phyloP scores from a whole-genome alignment of 495 filamentous ascomycete genomes.

The Trichocladium uniseriatum region DNA sequence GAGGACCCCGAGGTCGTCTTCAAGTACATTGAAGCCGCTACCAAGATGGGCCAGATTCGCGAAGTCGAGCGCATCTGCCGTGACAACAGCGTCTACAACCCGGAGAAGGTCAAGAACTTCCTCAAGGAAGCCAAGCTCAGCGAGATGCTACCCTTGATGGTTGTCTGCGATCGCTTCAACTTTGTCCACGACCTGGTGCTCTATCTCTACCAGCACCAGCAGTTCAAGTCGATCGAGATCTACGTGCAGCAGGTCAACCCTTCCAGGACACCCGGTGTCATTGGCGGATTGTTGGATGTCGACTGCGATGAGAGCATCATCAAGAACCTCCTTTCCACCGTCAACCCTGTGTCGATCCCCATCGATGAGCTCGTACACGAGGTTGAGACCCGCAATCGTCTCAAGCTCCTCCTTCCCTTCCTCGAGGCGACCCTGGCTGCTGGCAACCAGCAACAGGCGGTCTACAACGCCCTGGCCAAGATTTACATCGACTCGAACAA shows the following conservation, averaged over 20 bases:
- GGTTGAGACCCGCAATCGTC: conserved; percentile 88
- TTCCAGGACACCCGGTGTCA: conserved; percentile 81
- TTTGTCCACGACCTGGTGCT: conserved; percentile 95
- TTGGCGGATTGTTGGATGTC: conserved; percentile 92
- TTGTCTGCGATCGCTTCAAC: conserved; percentile 97
- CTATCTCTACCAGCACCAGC: conserved; percentile 98
- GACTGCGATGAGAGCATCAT: conserved; percentile 96
- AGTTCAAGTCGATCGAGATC: conserved; percentile 98
- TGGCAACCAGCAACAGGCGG: conserved; percentile 94
- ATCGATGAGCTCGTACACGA: conserved; percentile 94
- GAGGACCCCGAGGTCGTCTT: conserved; percentile 94
- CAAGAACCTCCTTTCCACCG: conserved; percentile 81
- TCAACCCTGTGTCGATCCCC: conserved; percentile 75
- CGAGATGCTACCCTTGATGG: conserved; percentile 92
- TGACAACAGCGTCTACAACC: conserved; percentile 86
- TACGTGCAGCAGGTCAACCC: conserved; percentile 99
- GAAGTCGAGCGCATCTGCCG: conserved; percentile 97
- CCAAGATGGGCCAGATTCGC: conserved; percentile 78
- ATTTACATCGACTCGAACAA: conserved; percentile 99
- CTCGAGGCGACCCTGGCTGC: conserved; percentile 82
- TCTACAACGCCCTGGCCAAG: conserved; percentile 98
- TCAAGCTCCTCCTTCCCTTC: conserved; percentile 95
- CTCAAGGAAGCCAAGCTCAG: conserved; percentile 89
- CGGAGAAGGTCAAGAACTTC: conserved; percentile 99
- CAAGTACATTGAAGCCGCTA: conserved; percentile 98